phyloP scores from a whole-genome alignment of 2,329 filamentous ascomycete species.

The Fusarium sp. region DNA sequence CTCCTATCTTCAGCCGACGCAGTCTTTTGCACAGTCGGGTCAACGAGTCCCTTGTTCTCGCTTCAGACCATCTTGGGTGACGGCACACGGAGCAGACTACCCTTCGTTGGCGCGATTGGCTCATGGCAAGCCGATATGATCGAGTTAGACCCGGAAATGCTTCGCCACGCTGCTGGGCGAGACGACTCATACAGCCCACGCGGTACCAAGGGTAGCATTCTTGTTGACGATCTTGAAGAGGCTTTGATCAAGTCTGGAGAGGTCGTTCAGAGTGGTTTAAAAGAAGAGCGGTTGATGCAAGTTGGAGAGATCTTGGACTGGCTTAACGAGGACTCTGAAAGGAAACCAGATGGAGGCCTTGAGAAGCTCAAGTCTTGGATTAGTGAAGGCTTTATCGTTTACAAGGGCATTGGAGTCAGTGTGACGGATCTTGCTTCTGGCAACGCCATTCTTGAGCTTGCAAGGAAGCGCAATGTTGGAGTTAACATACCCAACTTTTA shows the following conservation, averaged over 20 bases:
- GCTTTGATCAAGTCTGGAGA: conserved; percentile 74
- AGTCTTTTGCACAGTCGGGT: conserved; percentile 38
- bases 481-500: conserved; percentile 25
- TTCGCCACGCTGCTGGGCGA: conserved; percentile 47
- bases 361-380: conserved; percentile 18
- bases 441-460: conserved; percentile 45
- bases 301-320: conserved; percentile 58
- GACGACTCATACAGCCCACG: conserved; percentile 6
- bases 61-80: conserved; percentile 8
- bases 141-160: conserved; percentile 72
- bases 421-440: conserved; percentile 51
- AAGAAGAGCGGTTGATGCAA: conserved; percentile 68
- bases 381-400: conserved; percentile 45
- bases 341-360: neutral
- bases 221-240: conserved; percentile 67
- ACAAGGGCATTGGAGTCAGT: conserved; percentile 43
- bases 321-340: neutral
- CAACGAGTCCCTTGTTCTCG: conserved; percentile 29
- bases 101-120: conserved; percentile 62
- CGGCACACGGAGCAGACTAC: conserved; percentile 6
- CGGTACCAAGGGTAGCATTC: conserved; percentile 43
- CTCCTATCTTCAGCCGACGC: conserved; percentile 15
- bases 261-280: conserved; percentile 70
- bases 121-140: conserved; percentile 71
- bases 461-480: conserved; percentile 28